phyloP scores from a whole-genome alignment of 2,329 filamentous ascomycete species.

The Ophiobolus disseminans region DNA sequence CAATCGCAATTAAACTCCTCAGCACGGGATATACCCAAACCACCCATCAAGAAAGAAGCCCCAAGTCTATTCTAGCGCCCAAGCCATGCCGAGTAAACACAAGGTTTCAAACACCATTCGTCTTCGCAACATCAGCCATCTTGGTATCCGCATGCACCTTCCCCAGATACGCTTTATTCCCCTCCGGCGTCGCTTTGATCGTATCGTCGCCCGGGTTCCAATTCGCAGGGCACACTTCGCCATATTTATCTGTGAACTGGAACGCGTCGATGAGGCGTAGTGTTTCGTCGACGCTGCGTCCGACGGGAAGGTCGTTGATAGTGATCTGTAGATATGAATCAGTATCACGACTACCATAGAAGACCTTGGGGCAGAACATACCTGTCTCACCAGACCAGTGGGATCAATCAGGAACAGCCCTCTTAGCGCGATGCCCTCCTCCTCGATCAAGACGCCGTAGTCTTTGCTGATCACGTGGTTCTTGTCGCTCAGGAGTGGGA shows the following conservation, averaged over 20 bases:
- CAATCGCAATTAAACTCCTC: too few species aligned
- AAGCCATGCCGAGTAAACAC: neutral
- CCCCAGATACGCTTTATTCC: slow-evolving; percentile 48
- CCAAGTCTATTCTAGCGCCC: neutral
- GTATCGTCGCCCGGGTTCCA: slow-evolving; percentile 51
- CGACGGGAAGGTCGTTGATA: slow-evolving; percentile 70
- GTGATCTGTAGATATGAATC: slow-evolving; percentile 58
- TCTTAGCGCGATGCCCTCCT: slow-evolving; percentile 68
- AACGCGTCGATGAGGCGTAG: slow-evolving; percentile 63
- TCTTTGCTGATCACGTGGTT: slow-evolving; percentile 65
- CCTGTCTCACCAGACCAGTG: slow-evolving; percentile 63
- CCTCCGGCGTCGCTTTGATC: slow-evolving; percentile 51
- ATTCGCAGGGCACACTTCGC: slow-evolving; percentile 52
- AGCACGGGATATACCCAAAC: too few species aligned
- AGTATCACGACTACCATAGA: slow-evolving; percentile 6
- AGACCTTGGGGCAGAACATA: slow-evolving; percentile 23
- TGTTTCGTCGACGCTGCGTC: slow-evolving; percentile 69
- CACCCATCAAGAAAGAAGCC: too few species aligned
- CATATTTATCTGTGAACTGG: slow-evolving; percentile 54
- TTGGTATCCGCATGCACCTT: slow-evolving; percentile 47
- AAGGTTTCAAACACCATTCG: slow-evolving; percentile 34
- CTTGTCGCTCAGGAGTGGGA: slow-evolving; percentile 69
- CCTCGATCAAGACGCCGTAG: slow-evolving; percentile 70
- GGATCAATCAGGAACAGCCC: slow-evolving; percentile 73
- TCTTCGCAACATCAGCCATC: slow-evolving; percentile 39